Conservation (phyloP, 2,329 filamentous ascomycete species). For the Geoglossum cookeanum region DNA sequence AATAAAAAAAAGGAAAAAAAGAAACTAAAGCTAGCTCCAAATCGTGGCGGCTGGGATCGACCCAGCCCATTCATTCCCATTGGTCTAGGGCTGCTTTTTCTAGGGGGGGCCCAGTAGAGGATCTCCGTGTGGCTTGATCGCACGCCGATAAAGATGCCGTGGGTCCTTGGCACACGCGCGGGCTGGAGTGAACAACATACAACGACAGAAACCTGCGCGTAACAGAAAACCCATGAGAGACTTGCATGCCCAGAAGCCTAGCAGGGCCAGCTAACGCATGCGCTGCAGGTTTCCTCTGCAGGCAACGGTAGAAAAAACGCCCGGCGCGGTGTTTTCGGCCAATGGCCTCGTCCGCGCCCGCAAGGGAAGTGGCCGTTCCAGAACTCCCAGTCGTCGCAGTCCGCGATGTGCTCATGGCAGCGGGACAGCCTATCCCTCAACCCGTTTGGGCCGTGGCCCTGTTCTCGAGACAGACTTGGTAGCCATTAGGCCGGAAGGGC, state of each 20-base stretch:
- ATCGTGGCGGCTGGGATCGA: no score
- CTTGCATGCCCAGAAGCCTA: not conserved
- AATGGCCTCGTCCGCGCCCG: not conserved
- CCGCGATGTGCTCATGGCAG: not conserved
- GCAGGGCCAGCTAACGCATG: not conserved
- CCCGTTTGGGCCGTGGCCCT: not conserved
- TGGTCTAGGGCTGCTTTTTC: not conserved
- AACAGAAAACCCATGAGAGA: not conserved
- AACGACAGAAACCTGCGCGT: not conserved
- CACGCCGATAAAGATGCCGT: not conserved
- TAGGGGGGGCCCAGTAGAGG: not conserved
- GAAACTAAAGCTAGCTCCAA: no score
- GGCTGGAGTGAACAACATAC: not conserved
- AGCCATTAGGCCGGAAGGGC: not conserved
- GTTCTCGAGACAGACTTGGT: not conserved
- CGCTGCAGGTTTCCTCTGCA: not conserved
- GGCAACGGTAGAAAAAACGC: no score
- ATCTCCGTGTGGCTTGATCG: not conserved
- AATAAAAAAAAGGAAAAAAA: not conserved
- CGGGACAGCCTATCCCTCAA: not conserved
- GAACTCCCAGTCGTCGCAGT: no score
- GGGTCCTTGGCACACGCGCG: not conserved
- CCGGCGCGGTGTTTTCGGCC: no score
- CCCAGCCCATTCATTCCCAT: not conserved
- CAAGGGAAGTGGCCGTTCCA: no score